Evolutionary conservation across 352 stramenopile species (phyloP).

Genomic region (Pythium apleroticum): DNA sequence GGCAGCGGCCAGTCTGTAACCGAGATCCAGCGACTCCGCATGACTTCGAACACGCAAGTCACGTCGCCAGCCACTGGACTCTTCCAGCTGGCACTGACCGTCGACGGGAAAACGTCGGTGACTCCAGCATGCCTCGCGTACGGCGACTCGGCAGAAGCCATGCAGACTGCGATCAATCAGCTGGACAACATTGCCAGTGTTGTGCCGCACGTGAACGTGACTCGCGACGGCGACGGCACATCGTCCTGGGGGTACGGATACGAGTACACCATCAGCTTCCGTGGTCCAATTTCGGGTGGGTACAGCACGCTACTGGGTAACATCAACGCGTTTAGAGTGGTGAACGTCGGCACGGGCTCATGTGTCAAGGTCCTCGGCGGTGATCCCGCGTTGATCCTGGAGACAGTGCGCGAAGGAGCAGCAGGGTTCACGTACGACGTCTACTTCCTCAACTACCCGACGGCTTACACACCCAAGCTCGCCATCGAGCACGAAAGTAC

Average conservation of each 20-base stretch:
- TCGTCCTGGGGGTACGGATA: conserved; percentile 76
- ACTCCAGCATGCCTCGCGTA: conserved; percentile 71
- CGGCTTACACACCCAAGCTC: conserved; percentile 35
- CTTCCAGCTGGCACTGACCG: conserved; percentile 64
- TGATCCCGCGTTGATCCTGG: conserved; percentile 57
- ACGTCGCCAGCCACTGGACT: conserved; percentile 42
- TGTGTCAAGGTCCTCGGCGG: conserved; percentile 45
- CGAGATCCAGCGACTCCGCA: conserved; percentile 64
- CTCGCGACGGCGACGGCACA: conserved; percentile 58
- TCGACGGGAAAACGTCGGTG: conserved; percentile 48
- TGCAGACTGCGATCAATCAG: conserved; percentile 65
- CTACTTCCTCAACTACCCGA: conserved; percentile 59
- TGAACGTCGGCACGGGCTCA: conserved; percentile 45
- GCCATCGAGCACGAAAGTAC: conserved; percentile 37
- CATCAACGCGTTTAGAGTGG: conserved; percentile 44
- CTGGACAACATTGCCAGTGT: conserved; percentile 41
- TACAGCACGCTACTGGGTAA: conserved; percentile 63
- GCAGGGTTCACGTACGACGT: conserved; percentile 75
- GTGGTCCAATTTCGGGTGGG: conserved; percentile 51
- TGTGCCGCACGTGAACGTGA: conserved; percentile 65
- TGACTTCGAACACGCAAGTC: conserved; percentile 68
- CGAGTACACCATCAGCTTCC: conserved; percentile 72
- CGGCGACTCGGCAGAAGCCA: conserved; percentile 50
- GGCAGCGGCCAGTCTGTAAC: conserved; percentile 64
- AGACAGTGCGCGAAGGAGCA: conserved; percentile 63